A percentile compares a stretch with the other conserved stretches of the same genome.
These are phyloP conservation scores for Crepidotus sp. DNA, from an alignment of 1,284 basidiomycete species.

Conservation along the genomic window DNA sequence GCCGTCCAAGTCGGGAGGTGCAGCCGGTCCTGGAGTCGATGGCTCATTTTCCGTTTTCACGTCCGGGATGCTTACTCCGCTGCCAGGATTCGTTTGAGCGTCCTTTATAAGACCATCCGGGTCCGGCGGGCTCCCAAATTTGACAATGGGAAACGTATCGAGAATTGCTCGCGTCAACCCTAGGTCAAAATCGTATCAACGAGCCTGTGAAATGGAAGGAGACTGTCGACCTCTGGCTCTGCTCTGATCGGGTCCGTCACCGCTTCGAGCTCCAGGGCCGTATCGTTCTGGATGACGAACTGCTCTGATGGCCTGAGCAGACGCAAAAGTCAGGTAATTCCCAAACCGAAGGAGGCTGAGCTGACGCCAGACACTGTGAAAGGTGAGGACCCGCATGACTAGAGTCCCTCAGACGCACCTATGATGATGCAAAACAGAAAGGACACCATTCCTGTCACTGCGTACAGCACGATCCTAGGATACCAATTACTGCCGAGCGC, in stretches of 20 bases:
- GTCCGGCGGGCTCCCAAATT: slow-evolving; percentile 49
- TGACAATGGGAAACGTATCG: slow-evolving; percentile 89
- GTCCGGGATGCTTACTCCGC: background rate
- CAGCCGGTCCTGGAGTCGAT: background rate
- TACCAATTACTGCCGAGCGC: background rate
- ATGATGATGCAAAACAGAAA: slow-evolving; percentile 76
- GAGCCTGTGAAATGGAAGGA: background rate
- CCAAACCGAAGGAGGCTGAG: slow-evolving; percentile 12
- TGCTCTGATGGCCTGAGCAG: slow-evolving; percentile 61
- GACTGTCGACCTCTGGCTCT: slow-evolving; percentile 8
- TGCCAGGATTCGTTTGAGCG: slow-evolving; percentile 16
- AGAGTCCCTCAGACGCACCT: too few species aligned
- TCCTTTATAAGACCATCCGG: slow-evolving; percentile 19
- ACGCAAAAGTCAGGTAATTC: background rate
- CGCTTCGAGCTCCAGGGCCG: slow-evolving; percentile 50
- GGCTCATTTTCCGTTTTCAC: background rate
- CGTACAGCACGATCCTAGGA: slow-evolving; percentile 75
- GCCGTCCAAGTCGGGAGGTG: background rate
- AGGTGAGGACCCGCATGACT: too few species aligned
- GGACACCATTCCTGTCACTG: slow-evolving; percentile 79
- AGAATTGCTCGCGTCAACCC: slow-evolving; percentile 84
- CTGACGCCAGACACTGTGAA: slow-evolving; percentile 57
- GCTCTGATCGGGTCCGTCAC: slow-evolving; percentile 47
- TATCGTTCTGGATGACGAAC: slow-evolving; percentile 87
- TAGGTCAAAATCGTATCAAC: slow-evolving; percentile 25